A percentile compares a stretch with the other conserved stretches of the same genome.
These are phyloP conservation scores for Crotalaria pallida DNA, from an alignment of 306 rosid genomes.

Conservation along the genomic window DNA sequence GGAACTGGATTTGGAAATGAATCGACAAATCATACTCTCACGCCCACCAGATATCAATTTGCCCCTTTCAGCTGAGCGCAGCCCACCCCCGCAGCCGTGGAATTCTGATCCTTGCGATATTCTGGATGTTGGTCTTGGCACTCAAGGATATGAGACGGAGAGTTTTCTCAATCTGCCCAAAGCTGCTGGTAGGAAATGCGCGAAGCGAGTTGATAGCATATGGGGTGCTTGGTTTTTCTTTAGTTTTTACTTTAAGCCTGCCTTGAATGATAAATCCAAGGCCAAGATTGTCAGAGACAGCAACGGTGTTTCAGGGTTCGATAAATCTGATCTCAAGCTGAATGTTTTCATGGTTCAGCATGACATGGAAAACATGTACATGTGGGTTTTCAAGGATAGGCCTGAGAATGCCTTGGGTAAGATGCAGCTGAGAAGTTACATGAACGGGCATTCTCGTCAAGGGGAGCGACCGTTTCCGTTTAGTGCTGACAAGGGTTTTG, in stretches of 20 bases:
- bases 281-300: conserved; percentile 67
- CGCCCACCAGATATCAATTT: conserved; percentile 82
- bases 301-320: conserved; percentile 70
- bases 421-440: conserved; percentile 97
- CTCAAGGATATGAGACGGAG: conserved; percentile 77
- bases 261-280: conserved; percentile 67
- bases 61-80: conserved; percentile 78
- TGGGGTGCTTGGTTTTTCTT: conserved; percentile 99
- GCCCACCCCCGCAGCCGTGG: conserved; percentile 70
- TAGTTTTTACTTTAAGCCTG: conserved; percentile 83
- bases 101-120: conserved; percentile 66
- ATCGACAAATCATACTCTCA: conserved; percentile 61
- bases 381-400: conserved; percentile 98
- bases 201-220: conserved; percentile 76
- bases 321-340: conserved; percentile 80
- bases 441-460: conserved; percentile 98
- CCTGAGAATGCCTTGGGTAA: conserved; percentile 93
- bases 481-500: conserved; percentile 79
- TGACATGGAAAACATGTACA: conserved; percentile 98
- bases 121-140: conserved; percentile 73
- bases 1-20: conserved; percentile 85
- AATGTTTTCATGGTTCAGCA: conserved; percentile 95
- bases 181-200: conserved; percentile 69
- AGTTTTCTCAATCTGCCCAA: conserved; percentile 56
- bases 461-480: conserved; percentile 92